Base-by-base conservation (phyloP, 2,329 filamentous ascomycete species). In the Neofusicoccum cordaticola region DNA sequence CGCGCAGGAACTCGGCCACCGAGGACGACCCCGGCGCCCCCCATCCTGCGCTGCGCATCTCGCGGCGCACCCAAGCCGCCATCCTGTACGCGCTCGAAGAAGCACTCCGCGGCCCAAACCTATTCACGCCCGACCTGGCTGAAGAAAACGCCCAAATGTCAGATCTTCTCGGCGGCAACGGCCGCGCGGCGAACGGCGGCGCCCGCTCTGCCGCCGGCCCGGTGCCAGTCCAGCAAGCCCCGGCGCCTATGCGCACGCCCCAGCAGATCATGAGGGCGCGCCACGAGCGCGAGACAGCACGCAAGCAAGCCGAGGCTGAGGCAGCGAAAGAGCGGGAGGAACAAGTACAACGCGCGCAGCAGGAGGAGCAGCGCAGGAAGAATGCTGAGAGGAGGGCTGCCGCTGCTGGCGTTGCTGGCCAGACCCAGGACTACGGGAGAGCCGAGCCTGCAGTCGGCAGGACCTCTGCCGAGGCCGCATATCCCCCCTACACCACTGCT, bases 91-190 rank as follows among this genome's bases (percentile, higher is more conserved):
- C 93, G 42, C 86, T 98, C 65, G 93, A 98, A 82, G 92, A 96
- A 81, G 92, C 92, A 42, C 85, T 98, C 69, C 90, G 93, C 70
- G 86, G 89, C 52, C 93, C 94, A 2, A 86, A 92, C 69, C 82
- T 87, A 56, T 96, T 98, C 79, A 96, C 93, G 8, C 85, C 90
- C 27, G 93, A 97, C 78, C 81, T 89, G 70, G 85, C 89, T 67
- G 95, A 99, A 83, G 91, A 96, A 82, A 90, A 91, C 85, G 91
- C 93, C 70, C 86, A 87, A 72, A 98, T 99, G 93, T 90, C 93
- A 71, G 93, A 97, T 77, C 83, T 97, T 71, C 84, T 86, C 73
- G 85, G 87, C 74, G 82, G 82, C 72, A 85, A 85, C 74, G 84
- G 80, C 66, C 83, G 84, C 64, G 79, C 79, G 70, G 78, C 81